Conservation (phyloP, 2,329 filamentous ascomycete genomes). For the Fusarium foetens region DNA sequence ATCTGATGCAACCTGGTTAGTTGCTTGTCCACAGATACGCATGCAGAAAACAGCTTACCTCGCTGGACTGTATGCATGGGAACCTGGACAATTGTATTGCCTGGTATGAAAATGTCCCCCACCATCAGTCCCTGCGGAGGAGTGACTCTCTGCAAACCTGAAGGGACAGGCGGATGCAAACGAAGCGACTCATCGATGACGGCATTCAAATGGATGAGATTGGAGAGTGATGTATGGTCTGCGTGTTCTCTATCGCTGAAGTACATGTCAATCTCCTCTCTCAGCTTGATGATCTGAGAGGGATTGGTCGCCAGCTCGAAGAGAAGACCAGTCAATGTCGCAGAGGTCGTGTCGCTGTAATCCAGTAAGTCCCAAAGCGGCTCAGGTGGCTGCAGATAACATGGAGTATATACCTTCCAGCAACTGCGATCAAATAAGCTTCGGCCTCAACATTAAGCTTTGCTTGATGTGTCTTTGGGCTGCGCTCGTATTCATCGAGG, state of each 20-base stretch:
- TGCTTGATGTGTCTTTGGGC: slow-evolving; percentile 35
- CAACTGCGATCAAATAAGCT: slow-evolving; percentile 46
- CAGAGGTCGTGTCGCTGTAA: slow-evolving; percentile 50
- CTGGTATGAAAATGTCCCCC: slow-evolving; percentile 30
- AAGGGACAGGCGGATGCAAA: slow-evolving; percentile 51
- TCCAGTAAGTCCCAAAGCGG: background rate
- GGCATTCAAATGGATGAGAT: slow-evolving; percentile 48
- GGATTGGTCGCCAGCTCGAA: slow-evolving; percentile 49
- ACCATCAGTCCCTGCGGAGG: slow-evolving; percentile 50
- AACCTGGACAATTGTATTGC: slow-evolving; percentile 26
- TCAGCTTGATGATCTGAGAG: slow-evolving; percentile 44
- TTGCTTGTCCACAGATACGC: rapidly evolving
- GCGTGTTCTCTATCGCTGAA: slow-evolving; percentile 5
- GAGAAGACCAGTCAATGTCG: slow-evolving; percentile 48
- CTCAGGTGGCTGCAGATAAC: rapidly evolving
- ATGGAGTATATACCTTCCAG: slow-evolving; percentile 43
- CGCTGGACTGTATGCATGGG: slow-evolving; percentile 36
- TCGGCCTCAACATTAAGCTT: slow-evolving; percentile 44
- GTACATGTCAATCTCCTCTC: slow-evolving; percentile 48
- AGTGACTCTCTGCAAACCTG: slow-evolving; percentile 50
- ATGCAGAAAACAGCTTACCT: slow-evolving; percentile 49
- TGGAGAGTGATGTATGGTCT: slow-evolving; percentile 35
- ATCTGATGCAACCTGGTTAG: background rate
- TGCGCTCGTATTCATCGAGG: slow-evolving; percentile 40
- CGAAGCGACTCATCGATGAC: slow-evolving; percentile 54